phyloP scores from a whole-genome alignment of 148 eudicot species.

The Camellia sinensis region DNA sequence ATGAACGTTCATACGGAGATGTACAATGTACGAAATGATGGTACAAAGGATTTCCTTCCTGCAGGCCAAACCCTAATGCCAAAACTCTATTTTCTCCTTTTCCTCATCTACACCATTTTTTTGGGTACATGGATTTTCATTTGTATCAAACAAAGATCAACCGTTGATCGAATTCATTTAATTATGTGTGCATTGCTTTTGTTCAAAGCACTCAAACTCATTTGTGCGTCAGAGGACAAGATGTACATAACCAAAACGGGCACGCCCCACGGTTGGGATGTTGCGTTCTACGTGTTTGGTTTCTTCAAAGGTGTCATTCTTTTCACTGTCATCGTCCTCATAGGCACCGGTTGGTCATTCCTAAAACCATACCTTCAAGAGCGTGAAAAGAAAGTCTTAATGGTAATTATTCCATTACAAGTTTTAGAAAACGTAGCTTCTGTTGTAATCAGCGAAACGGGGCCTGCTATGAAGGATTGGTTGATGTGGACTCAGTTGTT shows the following conservation, averaged over 20 bases:
- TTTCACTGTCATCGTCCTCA: slow-evolving; percentile 35
- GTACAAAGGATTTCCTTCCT: slow-evolving; percentile 27
- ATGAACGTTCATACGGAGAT: slow-evolving; percentile 38
- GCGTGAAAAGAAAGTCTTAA: slow-evolving; percentile 33
- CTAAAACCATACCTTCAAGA: slow-evolving; percentile 44
- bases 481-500: slow-evolving; percentile 31
- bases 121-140: slow-evolving; percentile 20
- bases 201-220: slow-evolving; percentile 28
- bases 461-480: slow-evolving; percentile 26
- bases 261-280: slow-evolving; percentile 49
- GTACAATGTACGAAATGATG: slow-evolving; percentile 21
- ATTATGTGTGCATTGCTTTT: slow-evolving; percentile 31
- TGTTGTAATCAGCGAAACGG: slow-evolving; percentile 24
- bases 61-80: slow-evolving; percentile 31
- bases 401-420: slow-evolving; percentile 37
- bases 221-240: slow-evolving; percentile 41
- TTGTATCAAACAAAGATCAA: slow-evolving; percentile 12
- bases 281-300: slow-evolving; percentile 31
- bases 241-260: slow-evolving; percentile 31
- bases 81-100: slow-evolving; percentile 26
- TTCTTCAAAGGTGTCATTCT: slow-evolving; percentile 29
- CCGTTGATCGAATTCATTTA: slow-evolving; percentile 26
- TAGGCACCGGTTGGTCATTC: slow-evolving; percentile 51
- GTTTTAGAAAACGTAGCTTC: slow-evolving; percentile 31
- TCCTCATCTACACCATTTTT: slow-evolving; percentile 15